Base-by-base conservation (phyloP, 805 yeast genomes). In the Zygosaccharomyces lentus region DNA sequence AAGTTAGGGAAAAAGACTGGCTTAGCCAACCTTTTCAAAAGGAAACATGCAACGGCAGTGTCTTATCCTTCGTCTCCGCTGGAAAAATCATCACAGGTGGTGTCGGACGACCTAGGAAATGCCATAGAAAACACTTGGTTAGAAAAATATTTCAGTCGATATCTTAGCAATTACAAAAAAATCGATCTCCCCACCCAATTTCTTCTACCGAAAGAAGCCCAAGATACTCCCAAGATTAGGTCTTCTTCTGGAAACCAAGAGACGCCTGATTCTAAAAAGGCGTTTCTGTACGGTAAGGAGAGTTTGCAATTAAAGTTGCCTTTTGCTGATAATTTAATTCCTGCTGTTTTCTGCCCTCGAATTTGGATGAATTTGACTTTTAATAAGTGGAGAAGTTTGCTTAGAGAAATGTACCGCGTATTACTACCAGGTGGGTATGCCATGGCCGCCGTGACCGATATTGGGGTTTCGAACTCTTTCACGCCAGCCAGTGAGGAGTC, bases 391-490 rank as follows among this genome's bases (percentile, higher is more conserved):
- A 52, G 47, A 29, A 41, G 49, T n/a, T 34, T 64, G 12, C 40
- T 58, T 9, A 48, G 54, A 26, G 68, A 64, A 41, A 47, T 62
- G 26, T 52, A 47, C 31, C 52, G 68, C 34, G 53, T 57, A 39
- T 37, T 59, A 7, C 46, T 49, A 6, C 66, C 66, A 13, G 66
- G 62, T n/a, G 68, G 68, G 7, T 60, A 55, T 43, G 46, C 57
- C 2, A 44, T 58, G 13, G 59, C 58, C 3, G 41, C 53, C 1
- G 51, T 52, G 10, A 34, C 49, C 25, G 67, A 64, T 47, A 36
- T 62, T 9, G 50, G 52, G 15, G 29, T 55, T 9, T 50, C 61
- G 4, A 61, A 56, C 34, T 46, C 49, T 15, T 43, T 49, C 10
- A 12, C 48, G 6, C 23, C 44, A 9, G 25, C 34, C 16, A 19